These are phyloP conservation scores for Hydnum rufescens DNA, from an alignment of 768 basidiomycete species.

Conservation along the genomic window DNA sequence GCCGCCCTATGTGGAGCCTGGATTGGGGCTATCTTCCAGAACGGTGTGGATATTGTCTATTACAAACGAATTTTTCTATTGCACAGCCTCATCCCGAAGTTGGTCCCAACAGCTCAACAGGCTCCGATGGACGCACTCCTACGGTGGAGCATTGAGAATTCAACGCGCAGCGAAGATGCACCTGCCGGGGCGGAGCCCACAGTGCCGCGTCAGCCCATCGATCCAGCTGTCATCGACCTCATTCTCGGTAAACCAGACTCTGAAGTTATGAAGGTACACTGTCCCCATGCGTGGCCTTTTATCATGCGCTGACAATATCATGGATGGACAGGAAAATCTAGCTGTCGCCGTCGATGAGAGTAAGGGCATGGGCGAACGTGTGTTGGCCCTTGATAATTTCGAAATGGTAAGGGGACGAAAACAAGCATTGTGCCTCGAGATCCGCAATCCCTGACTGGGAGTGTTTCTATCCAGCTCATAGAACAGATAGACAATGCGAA, in stretches of 20 bases:
- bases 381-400: slow-evolving; percentile 59
- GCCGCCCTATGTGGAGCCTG: neutral
- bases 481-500: slow-evolving; percentile 88
- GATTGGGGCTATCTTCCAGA: neutral
- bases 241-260: slow-evolving; percentile 75
- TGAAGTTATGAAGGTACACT: slow-evolving; percentile 43
- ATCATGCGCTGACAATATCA: neutral
- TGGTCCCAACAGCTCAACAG: too few relatives aligned
- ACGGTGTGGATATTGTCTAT: neutral
- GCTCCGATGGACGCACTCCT: slow-evolving; percentile 49
- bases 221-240: slow-evolving; percentile 67
- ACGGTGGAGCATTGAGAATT: slow-evolving; percentile 67
- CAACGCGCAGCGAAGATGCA: slow-evolving; percentile 18
- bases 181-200: slow-evolving; percentile 14
- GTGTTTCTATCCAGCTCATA: slow-evolving; percentile 33
- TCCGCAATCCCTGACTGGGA: neutral
- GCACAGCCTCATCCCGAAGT: neutral
- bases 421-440: neutral
- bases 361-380: slow-evolving; percentile 34
- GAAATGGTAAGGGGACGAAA: slow-evolving; percentile 46
- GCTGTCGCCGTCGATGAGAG: slow-evolving; percentile 37
- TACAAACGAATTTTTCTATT: neutral
- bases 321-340: slow-evolving; percentile 31
- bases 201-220: slow-evolving; percentile 28
- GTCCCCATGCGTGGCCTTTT: neutral